Percentiles rank a stretch among this genome's conserved stretches.
Conservation (phyloP, 495 filamentous ascomycete genomes). For the Apodospora peruviana region DNA sequence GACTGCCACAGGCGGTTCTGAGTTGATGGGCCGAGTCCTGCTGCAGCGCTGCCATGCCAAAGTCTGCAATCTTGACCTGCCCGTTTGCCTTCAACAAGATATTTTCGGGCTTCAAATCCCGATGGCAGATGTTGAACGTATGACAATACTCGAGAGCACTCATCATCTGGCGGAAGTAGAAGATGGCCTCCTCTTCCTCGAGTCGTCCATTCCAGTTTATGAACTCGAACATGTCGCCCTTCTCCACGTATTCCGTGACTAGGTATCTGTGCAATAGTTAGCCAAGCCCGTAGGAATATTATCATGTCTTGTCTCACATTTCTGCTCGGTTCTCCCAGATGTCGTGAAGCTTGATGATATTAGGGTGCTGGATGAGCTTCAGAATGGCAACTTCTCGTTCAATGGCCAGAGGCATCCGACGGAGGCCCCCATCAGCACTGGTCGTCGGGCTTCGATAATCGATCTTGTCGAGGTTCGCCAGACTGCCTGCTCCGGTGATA, state of each 20-base stretch:
- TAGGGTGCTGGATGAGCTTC: conserved; percentile 89
- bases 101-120: conserved; percentile 96
- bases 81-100: conserved; percentile 70
- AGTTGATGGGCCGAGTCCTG: conserved; percentile 65
- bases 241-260: conserved; percentile 91
- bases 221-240: conserved; percentile 84
- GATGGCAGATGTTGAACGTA: conserved; percentile 87
- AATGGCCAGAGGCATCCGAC: conserved; percentile 75
- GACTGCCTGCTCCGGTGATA: conserved; percentile 66
- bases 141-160: conserved; percentile 90
- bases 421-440: conserved; percentile 42
- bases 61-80: conserved; percentile 89
- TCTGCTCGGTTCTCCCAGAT: conserved; percentile 95
- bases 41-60: conserved; percentile 94
- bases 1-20: conserved; percentile 87
- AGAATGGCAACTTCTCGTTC: conserved; percentile 93
- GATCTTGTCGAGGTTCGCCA: conserved; percentile 62
- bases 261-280: conserved; percentile 62
- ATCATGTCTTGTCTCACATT: conserved; percentile 56
- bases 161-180: conserved; percentile 87
- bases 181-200: conserved; percentile 71
- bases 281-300: conserved; percentile 10
- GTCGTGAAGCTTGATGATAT: conserved; percentile 87
- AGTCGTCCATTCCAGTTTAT: conserved; percentile 63
- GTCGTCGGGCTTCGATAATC: conserved; percentile 37